These are phyloP conservation scores for Ophidiomyces ophidiicola DNA, from an alignment of 2,329 filamentous ascomycete species.

Conservation along the genomic window DNA sequence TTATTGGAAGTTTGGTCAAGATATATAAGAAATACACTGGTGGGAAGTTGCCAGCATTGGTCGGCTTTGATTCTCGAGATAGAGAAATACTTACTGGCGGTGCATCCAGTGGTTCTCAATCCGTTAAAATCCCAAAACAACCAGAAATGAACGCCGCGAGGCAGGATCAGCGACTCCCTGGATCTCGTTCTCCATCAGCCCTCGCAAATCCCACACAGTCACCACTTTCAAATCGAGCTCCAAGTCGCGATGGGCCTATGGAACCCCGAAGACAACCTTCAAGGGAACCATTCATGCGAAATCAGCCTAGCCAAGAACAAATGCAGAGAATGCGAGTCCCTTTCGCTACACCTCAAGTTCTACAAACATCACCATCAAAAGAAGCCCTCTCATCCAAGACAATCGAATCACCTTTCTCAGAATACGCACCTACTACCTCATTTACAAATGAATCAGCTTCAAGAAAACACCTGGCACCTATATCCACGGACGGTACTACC, in stretches of 20 bases:
- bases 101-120: slow-evolving; percentile 19
- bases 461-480: slow-evolving; percentile 5
- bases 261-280: slow-evolving; percentile 24
- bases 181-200: slow-evolving; percentile 22
- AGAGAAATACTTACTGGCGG: slow-evolving; percentile 59
- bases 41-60: slow-evolving; percentile 63
- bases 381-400: slow-evolving; percentile 18
- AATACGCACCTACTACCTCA: slow-evolving; percentile 6
- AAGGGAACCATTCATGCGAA: slow-evolving; percentile 28
- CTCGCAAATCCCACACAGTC: slow-evolving; percentile 23
- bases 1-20: slow-evolving; percentile 89
- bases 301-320: slow-evolving; percentile 31
- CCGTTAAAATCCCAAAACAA: slow-evolving; percentile 17
- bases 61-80: slow-evolving; percentile 72
- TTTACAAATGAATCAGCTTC: slow-evolving; percentile 8
- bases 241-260: slow-evolving; percentile 28
- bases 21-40: slow-evolving; percentile 95
- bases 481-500: background rate
- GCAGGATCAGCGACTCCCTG: slow-evolving; percentile 19
- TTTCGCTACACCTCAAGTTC: slow-evolving; percentile 19
- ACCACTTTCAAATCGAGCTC: slow-evolving; percentile 23
- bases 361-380: slow-evolving; percentile 17
- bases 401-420: slow-evolving; percentile 1
- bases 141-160: slow-evolving; percentile 18
- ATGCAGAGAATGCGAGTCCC: slow-evolving; percentile 27